A percentile compares a stretch with the other conserved stretches of the same genome.
phyloP scores from a whole-genome alignment of 495 filamentous ascomycete genomes.

The Penicillium nucicola region DNA sequence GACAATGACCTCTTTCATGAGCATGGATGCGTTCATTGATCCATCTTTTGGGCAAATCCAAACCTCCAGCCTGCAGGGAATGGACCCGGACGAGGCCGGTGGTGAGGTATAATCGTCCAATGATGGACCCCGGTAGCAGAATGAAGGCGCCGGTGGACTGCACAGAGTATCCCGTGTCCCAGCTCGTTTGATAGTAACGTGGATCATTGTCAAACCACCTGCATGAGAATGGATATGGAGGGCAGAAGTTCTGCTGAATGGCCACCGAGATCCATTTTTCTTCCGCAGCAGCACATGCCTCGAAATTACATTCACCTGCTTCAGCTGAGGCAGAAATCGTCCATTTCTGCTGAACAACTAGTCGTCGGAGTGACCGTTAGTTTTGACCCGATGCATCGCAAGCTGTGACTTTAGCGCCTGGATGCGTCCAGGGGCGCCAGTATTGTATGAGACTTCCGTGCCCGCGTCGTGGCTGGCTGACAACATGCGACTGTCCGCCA shows the following conservation, averaged over 20 bases:
- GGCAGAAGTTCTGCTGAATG: background rate
- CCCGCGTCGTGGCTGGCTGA: conserved; percentile 17
- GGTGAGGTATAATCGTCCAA: conserved; percentile 7
- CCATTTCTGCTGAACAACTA: background rate
- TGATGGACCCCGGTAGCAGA: background rate
- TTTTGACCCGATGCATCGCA: background rate
- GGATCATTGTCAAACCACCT: conserved; percentile 10
- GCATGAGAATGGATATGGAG: conserved; percentile 9
- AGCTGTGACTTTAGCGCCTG: background rate
- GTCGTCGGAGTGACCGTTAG: conserved; percentile 9
- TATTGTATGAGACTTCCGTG: conserved; percentile 3
- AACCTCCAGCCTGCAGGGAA: conserved; percentile 9
- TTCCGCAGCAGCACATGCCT: background rate
- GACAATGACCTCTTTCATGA: background rate
- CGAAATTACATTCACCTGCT: background rate
- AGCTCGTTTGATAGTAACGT: conserved; percentile 5
- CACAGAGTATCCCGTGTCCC: conserved; percentile 4
- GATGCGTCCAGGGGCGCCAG: background rate
- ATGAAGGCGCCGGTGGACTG: background rate
- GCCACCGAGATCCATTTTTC: conserved; percentile 5
- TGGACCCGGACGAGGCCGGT: conserved; percentile 1
- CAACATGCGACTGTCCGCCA: background rate
- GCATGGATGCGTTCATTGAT: background rate
- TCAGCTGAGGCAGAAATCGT: background rate
- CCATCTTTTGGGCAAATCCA: background rate